Evolutionary conservation across 1,139 yeast genomes (phyloP), one percentile per base, ranked within the genome.

Genomic region (Meyerozyma sp.): DNA sequence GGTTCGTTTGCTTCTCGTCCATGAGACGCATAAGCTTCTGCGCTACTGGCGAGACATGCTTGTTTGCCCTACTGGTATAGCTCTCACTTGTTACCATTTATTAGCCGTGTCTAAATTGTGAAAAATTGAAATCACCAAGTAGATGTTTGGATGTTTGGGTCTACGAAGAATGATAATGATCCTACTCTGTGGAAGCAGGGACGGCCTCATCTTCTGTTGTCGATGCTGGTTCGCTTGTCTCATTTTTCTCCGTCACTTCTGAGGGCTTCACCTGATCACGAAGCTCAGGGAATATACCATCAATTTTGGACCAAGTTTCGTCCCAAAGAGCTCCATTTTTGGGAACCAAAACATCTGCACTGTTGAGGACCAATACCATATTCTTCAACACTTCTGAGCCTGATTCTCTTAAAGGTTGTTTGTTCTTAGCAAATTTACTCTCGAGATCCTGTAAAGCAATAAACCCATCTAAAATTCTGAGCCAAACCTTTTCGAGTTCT

Each of bases 21-120:
- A 91, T 90, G 39, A 91, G 74, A 26, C 65, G 65, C 48, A 94
- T 73, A 40, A 94, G 77, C 49, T 88, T 79, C 44, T 77, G 68
- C 1, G 96, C 98, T 18, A 93, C 84, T 2, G 93, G 84, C 16
- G 95, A 84, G 1, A 79, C 66, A 58, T 89, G 96, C 7, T 65
- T 56, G 13, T 65, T 70, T 1, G 96, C 95, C 63, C 98, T 81
- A 45, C 75, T 73, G 13, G 79, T 68, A 62, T 88, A 91, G 4
- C 86, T 53, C 39, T 59, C 48, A 6, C 57, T 44, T 38, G 54
- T 61, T 10, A 61, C 61, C 53, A 68, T 34, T 21, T 11, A 20
- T 34, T 18, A 16, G 26, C 16, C 8, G 11, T 9, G 10, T 16
- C 34, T 11, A 30, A 30, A 30, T 3, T 8, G 34, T 30, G 16